phyloP scores from a whole-genome alignment of 768 basidiomycete genomes.

The Phaeolepiota aurea region DNA sequence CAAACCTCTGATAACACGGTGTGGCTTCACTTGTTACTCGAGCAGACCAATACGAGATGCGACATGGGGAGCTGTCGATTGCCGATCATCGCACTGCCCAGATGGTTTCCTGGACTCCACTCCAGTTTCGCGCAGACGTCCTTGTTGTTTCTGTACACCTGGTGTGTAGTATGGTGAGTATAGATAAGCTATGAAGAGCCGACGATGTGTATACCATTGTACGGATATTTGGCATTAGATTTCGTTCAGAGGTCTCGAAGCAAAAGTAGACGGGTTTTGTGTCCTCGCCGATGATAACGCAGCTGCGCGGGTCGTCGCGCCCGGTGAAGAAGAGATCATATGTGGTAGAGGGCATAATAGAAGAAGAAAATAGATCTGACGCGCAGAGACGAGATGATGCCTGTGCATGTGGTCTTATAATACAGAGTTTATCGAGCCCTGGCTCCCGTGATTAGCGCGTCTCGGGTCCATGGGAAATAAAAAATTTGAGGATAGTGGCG shows the following conservation, averaged over 20 bases:
- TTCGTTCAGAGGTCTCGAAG: constrained; percentile 52
- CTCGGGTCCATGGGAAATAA: constrained; percentile 42
- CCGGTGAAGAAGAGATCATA: constrained; percentile 65
- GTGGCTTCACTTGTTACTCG: constrained; percentile 35
- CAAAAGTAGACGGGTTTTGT: constrained; percentile 50
- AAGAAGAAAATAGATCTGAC: constrained; percentile 22
- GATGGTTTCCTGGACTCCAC: constrained; percentile 44
- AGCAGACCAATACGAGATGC: constrained; percentile 48
- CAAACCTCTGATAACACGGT: constrained; percentile 7
- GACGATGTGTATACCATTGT: constrained; percentile 34
- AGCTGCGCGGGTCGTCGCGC: constrained; percentile 58
- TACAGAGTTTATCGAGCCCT: constrained; percentile 31
- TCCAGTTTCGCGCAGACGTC: constrained; percentile 41
- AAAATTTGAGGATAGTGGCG: constrained; percentile 43
- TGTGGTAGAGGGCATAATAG: constrained; percentile 31
- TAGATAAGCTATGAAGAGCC: background rate
- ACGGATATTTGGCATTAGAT: constrained; percentile 29
- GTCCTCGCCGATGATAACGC: constrained; percentile 61
- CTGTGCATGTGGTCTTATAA: constrained; percentile 29
- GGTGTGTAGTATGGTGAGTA: constrained; percentile 5
- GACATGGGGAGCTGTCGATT: constrained; percentile 51
- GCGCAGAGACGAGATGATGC: constrained; percentile 22
- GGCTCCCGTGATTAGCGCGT: constrained; percentile 44
- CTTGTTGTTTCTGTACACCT: constrained; percentile 39
- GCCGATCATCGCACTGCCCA: constrained; percentile 49